Conservation (phyloP, 2,329 filamentous ascomycete genomes). For the Alternaria sp. region DNA sequence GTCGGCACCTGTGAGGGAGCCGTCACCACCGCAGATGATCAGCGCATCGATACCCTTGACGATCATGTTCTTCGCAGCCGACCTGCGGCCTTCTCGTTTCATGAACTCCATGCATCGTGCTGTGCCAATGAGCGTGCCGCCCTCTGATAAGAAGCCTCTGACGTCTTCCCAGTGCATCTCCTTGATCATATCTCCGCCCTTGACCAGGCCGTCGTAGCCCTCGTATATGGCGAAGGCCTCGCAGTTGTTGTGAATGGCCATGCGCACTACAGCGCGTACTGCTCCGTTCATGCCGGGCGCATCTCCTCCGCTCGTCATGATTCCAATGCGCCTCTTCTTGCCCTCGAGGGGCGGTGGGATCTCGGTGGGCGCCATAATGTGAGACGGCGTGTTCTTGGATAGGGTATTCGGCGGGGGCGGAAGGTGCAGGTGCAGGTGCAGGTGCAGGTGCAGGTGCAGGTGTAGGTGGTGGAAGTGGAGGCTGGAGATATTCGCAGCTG, state of each 20-base stretch:
- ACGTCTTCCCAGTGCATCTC: slow-evolving; percentile 93
- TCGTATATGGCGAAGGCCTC: slow-evolving; percentile 71
- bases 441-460: slow-evolving; percentile 9
- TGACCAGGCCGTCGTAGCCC: slow-evolving; percentile 93
- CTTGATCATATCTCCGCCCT: slow-evolving; percentile 85
- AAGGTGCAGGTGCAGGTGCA: slow-evolving; percentile 8
- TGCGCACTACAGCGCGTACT: slow-evolving; percentile 88
- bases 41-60: slow-evolving; percentile 92
- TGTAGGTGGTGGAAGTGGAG: slow-evolving; percentile 15
- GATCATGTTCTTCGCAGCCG: slow-evolving; percentile 93
- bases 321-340: slow-evolving; percentile 74
- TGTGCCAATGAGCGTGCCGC: slow-evolving; percentile 94
- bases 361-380: slow-evolving; percentile 42
- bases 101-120: slow-evolving; percentile 93
- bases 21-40: slow-evolving; percentile 96
- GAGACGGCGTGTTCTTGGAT: slow-evolving; percentile 13
- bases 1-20: slow-evolving; percentile 88
- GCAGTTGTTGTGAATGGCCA: slow-evolving; percentile 78
- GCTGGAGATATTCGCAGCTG: slow-evolving; percentile 16
- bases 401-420: slow-evolving; percentile 11
- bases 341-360: slow-evolving; percentile 51
- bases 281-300: slow-evolving; percentile 94
- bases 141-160: slow-evolving; percentile 90
- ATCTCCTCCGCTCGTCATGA: slow-evolving; percentile 95
- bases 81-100: slow-evolving; percentile 82